phyloP scores from a whole-genome alignment of 2,329 filamentous ascomycete species.

The Aspergillus fructus region DNA sequence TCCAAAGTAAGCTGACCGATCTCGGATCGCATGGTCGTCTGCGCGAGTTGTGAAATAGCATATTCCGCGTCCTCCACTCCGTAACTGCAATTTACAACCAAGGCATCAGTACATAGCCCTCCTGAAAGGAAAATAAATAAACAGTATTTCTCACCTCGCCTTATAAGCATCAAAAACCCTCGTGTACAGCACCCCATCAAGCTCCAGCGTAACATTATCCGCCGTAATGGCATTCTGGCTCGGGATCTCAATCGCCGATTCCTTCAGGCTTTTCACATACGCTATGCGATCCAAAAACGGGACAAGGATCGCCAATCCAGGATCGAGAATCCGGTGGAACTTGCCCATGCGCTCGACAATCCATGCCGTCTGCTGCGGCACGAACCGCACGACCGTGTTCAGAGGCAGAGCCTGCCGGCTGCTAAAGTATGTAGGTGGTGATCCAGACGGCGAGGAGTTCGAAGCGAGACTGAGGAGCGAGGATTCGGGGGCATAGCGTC shows the following conservation, averaged over 20 bases:
- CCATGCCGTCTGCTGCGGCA: conserved; percentile 99
- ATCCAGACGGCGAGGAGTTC: conserved; percentile 23
- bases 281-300: conserved; percentile 94
- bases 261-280: conserved; percentile 97
- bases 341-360: conserved; percentile 99
- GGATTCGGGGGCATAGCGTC: conserved; percentile 30
- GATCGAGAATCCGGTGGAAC: conserved; percentile 89
- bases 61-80: conserved; percentile 98
- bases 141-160: conserved; percentile 65
- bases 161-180: conserved; percentile 98
- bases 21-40: conserved; percentile 98
- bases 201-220: conserved; percentile 94
- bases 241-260: conserved; percentile 93
- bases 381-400: conserved; percentile 93
- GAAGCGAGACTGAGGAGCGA: conserved; percentile 32
- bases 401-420: conserved; percentile 70
- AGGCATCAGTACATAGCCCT: neutral
- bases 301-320: conserved; percentile 82
- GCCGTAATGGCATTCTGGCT: conserved; percentile 97
- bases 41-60: conserved; percentile 94
- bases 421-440: conserved; percentile 70
- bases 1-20: conserved; percentile 96
- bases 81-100: conserved; percentile 61
- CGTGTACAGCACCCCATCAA: conserved; percentile 94
- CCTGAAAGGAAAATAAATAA: neutral